These are phyloP conservation scores for Claviceps maximensis DNA, from an alignment of 2,329 filamentous ascomycete genomes.

Conservation along the genomic window DNA sequence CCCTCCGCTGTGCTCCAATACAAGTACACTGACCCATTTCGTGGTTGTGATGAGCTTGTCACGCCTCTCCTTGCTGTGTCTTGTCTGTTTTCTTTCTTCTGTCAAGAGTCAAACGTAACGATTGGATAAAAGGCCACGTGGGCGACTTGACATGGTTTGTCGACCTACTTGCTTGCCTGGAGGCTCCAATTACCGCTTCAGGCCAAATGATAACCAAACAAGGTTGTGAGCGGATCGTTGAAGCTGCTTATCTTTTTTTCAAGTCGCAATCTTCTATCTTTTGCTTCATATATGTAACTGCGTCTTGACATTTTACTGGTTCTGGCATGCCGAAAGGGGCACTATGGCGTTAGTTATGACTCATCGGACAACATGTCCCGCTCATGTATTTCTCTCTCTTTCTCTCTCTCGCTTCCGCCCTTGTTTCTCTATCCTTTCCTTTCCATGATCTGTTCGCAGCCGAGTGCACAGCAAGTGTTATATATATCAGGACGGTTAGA, in stretches of 20 bases:
- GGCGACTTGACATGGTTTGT: no score
- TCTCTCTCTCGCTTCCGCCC: neutral
- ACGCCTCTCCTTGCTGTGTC: no score
- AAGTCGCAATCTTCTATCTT: neutral
- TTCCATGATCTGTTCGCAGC: neutral
- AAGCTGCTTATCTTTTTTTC: neutral
- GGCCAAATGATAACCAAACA: neutral
- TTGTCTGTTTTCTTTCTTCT: no score
- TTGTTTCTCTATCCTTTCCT: no score
- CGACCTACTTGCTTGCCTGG: neutral
- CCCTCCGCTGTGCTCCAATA: no score
- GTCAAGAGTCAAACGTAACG: no score
- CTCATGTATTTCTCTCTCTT: neutral
- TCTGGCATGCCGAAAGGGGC: neutral
- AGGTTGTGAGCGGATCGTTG: neutral
- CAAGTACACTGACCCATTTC: no score
- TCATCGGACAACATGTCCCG: neutral
- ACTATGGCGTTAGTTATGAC: neutral
- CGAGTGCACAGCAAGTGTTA: neutral
- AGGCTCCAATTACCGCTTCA: neutral
- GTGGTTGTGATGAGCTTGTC: no score
- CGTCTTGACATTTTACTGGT: neutral
- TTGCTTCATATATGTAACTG: neutral
- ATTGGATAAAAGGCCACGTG: no score
- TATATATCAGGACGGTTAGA: neutral